Evolutionary conservation across 306 rosid species (phyloP), one percentile per base, ranked within the genome.

Genomic region (Quillaja saponaria): DNA sequence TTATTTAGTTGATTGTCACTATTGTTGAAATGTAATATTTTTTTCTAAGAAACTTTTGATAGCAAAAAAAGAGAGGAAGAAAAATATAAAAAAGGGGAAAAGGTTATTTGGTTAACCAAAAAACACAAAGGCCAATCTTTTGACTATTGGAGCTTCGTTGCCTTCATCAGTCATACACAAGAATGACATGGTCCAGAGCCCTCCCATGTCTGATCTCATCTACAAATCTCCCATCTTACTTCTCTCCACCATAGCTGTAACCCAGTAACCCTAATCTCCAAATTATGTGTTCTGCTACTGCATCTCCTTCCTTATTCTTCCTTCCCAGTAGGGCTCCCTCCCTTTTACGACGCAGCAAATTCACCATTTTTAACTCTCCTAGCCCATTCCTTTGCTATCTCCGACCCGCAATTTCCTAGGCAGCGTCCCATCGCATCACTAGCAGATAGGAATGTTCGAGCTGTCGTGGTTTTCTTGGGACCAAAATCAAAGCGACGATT

Each of bases 381-480:
- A 63, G 51, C 55, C 61, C 70, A 15, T 55, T 72, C 34, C 63
- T 59, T 55, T 8, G 74, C 60, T 67, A 34, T 63, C 61, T 69
- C 61, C 72, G 82, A 53, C 54, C 67, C 81, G 1, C 60, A 16
- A 39, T 18, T n/a, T n/a, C 74, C 76, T 39, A 47, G 60, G 10
- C 59, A 44, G 34, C 81, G 64, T 52, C 76, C 72, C 70, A 53
- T 69, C 50, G 82, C 87, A 7, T 75, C 87, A 16, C 59, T 85
- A 50, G 61, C 79, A 14, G 72, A 76, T 47, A 47, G 46, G 42
- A 51, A 52, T 68, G 49, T 80, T 58, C n/a, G 31, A 73, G 31
- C 64, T 68, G 66, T 69, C 84, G 1, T 84, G 87, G 90, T 47
- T 49, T 54, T 64, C 85, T 13, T 66, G 73, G 10, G 42, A 76